Evolutionary conservation across 2,329 filamentous ascomycete species (phyloP).

Genomic region (Graphium sp.): DNA sequence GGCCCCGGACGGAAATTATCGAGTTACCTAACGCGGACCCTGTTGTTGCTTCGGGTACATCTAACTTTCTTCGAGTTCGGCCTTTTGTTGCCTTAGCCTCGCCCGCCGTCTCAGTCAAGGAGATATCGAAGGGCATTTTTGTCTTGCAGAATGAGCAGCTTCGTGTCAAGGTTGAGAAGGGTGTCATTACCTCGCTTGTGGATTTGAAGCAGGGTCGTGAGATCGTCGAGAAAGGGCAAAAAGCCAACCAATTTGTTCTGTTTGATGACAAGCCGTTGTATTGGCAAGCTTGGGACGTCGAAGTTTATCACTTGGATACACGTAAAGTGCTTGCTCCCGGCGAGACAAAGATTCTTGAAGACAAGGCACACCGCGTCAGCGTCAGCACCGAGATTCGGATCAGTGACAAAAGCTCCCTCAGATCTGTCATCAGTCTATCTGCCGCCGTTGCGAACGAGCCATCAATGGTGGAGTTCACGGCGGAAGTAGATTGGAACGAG

Average conservation of each 20-base stretch:
- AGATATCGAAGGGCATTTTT: slow-evolving; percentile 45
- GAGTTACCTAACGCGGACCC: slow-evolving; percentile 36
- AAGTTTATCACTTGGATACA: slow-evolving; percentile 86
- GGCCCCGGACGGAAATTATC: slow-evolving; percentile 62
- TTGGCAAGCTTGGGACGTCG: slow-evolving; percentile 97
- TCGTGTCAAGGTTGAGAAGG: slow-evolving; percentile 53
- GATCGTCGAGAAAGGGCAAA: slow-evolving; percentile 53
- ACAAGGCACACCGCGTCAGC: slow-evolving; percentile 59
- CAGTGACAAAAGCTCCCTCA: slow-evolving; percentile 72
- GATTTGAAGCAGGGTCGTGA: slow-evolving; percentile 62
- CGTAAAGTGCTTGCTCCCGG: slow-evolving; percentile 57
- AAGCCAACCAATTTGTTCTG: slow-evolving; percentile 82
- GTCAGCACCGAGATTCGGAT: slow-evolving; percentile 75
- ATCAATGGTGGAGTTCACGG: slow-evolving; percentile 60
- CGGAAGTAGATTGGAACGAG: slow-evolving; percentile 93
- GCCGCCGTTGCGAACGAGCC: slow-evolving; percentile 48
- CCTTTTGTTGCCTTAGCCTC: slow-evolving; percentile 29
- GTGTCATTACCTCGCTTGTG: slow-evolving; percentile 69
- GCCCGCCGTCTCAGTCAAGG: slow-evolving; percentile 30
- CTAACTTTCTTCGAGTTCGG: slow-evolving; percentile 32
- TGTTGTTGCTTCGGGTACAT: slow-evolving; percentile 39
- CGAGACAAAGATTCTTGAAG: slow-evolving; percentile 54
- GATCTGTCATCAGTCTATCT: slow-evolving; percentile 67
- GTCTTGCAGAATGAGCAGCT: slow-evolving; percentile 67
- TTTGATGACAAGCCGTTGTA: slow-evolving; percentile 96